Conservation (phyloP, 371 early-diverging fungal species). For the Ordospora colligata region DNA sequence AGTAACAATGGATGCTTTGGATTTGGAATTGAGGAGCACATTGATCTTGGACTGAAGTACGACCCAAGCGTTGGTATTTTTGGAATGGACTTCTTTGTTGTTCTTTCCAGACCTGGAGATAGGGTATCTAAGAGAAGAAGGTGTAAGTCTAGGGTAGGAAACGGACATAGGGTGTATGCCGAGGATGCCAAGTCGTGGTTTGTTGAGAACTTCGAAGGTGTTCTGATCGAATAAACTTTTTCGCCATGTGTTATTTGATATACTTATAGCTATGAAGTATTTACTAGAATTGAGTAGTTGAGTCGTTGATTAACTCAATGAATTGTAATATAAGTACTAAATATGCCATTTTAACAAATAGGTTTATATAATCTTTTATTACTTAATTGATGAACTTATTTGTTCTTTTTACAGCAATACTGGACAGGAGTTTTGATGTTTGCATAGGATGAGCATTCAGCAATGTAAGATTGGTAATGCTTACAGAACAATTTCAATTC, state of each 20-base stretch:
- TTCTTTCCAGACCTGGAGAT: slow-evolving; percentile 90
- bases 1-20: slow-evolving; percentile 96
- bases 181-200: slow-evolving; percentile 68
- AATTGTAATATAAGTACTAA: too few species aligned
- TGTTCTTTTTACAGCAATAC: neutral
- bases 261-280: neutral
- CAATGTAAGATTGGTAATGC: too few species aligned
- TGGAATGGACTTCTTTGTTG: slow-evolving; percentile 88
- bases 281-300: neutral
- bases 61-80: slow-evolving; percentile 84
- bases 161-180: slow-evolving; percentile 80
- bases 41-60: slow-evolving; percentile 99
- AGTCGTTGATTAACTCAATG: too few species aligned
- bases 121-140: slow-evolving; percentile 90
- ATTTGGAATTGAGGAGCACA: slow-evolving; percentile 99
- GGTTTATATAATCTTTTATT: neutral
- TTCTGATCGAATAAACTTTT: slow-evolving; percentile 44
- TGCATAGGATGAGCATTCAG: neutral
- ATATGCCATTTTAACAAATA: neutral
- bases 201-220: slow-evolving; percentile 60
- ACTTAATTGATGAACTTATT: neutral
- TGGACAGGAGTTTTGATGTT: too few species aligned
- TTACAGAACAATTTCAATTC: slow-evolving; percentile 22
- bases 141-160: slow-evolving; percentile 73
- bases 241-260: too few species aligned